Base-by-base conservation (phyloP, 75 land plant species). In the Pinus tabuliformis region DNA sequence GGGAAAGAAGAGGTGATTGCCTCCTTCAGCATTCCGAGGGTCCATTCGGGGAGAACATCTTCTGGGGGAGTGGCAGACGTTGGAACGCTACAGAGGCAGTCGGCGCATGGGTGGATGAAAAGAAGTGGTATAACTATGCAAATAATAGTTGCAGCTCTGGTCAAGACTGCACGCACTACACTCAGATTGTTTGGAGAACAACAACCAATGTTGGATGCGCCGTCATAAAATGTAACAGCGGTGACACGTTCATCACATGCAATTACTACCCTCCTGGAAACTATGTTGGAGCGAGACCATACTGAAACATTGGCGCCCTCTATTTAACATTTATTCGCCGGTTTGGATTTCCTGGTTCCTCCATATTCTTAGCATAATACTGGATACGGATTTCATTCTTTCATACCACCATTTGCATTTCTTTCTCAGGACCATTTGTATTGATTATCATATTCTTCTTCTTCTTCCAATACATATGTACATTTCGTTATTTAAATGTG, bases 261-360 rank as follows among this genome's bases (percentile, higher is more conserved):
- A 79, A 70, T 59, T 86, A 86, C 61, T 59, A 80, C 59, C 88
- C 88, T 4, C 80, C 86, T 2, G 88, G 81, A 17, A 84, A 86
- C 75, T 80, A 70, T 22, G 28, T 74, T 61, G 80, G 78, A 26
- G 75, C 75, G 57, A 74, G 30, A 7, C 81, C 86, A 36, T 81
- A 83, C 64, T 76, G 30, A 72, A 39, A 0, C 37, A 3, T 7
- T 26, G 12, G 8, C 0, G 3, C 13, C 62, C 22, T 42, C 45
- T 26, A 26, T 26, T 26, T 26, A 26, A 26, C 26, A 26, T 26
- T 26, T 26, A 42, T 42, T 42, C 5, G 0, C 4, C 0, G 5
- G 45, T 6, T 42, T 42, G 45, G 45, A 37, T 37, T 26, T 26
- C 5, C 39, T 3, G 5, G 3, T 37, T 26, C 26, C 26, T 26